phyloP scores from a whole-genome alignment of 176 grass and related monocot species.

The barley (Hordeum vulgare) region DNA sequence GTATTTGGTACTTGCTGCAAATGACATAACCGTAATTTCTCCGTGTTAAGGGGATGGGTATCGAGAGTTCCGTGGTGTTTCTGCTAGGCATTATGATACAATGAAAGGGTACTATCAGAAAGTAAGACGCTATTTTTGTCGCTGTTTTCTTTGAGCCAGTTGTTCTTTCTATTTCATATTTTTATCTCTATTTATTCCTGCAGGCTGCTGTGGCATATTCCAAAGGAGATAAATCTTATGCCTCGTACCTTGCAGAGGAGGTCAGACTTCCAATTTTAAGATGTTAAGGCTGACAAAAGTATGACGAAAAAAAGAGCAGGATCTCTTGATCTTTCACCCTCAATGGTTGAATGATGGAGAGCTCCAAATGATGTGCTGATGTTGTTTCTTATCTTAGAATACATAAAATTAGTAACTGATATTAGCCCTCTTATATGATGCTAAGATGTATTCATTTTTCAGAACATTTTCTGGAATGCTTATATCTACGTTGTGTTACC shows the following conservation, averaged over 20 bases:
- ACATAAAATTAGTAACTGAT: background rate
- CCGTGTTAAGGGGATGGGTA: constrained; percentile 57
- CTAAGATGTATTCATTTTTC: background rate
- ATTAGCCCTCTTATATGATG: background rate
- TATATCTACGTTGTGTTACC: background rate
- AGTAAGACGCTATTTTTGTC: constrained; percentile 37
- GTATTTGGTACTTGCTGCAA: constrained; percentile 4
- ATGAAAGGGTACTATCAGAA: constrained; percentile 76
- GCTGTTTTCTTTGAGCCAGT: background rate
- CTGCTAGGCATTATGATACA: constrained; percentile 54
- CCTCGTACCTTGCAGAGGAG: constrained; percentile 75
- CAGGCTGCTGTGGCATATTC: constrained; percentile 84
- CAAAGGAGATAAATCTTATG: constrained; percentile 75
- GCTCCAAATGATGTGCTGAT: background rate
- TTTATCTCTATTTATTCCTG: constrained; percentile 19
- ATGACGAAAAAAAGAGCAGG: background rate
- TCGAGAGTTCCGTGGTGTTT: constrained; percentile 42
- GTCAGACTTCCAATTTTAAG: constrained; percentile 31
- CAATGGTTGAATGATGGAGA: background rate
- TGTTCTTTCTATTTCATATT: constrained; percentile 28
- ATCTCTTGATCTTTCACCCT: background rate
- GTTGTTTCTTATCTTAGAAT: background rate
- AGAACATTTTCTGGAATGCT: background rate
- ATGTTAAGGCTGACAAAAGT: constrained; percentile 1
- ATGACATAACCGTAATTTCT: constrained; percentile 36